A percentile compares a stretch with the other conserved stretches of the same genome.
Evolutionary conservation across 129 eudicot genomes (phyloP).

Genomic region (Glebionis coronaria): DNA sequence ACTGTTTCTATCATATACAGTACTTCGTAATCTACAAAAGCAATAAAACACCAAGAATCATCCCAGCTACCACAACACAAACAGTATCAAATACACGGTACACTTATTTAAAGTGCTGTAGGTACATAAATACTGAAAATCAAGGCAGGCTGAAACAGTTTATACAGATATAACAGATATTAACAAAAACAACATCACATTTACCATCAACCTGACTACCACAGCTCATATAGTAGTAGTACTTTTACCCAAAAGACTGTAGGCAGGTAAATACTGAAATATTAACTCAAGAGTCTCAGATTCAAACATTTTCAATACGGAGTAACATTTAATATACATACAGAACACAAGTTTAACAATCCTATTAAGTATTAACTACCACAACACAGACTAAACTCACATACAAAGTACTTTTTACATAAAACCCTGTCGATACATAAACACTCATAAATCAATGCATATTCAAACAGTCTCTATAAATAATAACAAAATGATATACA

Average conservation of each 20-base stretch:
- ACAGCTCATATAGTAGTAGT: too few species aligned
- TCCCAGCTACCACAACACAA: too few species aligned
- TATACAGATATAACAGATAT: neutral
- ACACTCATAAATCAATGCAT: constrained; percentile 10
- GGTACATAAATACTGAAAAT: neutral
- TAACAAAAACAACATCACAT: too few species aligned
- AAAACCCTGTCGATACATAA: constrained; percentile 27
- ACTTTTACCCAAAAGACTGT: neutral
- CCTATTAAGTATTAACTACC: too few species aligned
- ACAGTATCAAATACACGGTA: too few species aligned
- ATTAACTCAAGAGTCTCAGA: neutral
- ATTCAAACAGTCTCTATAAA: constrained; percentile 4
- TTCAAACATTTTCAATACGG: neutral
- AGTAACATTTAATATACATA: too few species aligned
- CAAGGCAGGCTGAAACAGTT: neutral
- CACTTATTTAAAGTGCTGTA: too few species aligned
- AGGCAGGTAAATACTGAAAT: neutral
- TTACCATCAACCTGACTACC: too few species aligned
- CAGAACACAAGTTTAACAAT: too few species aligned
- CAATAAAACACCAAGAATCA: neutral
- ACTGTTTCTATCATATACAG: neutral
- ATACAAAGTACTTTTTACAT: too few species aligned
- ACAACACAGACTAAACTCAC: too few species aligned
- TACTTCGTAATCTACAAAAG: neutral
- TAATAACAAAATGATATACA: neutral